Percentiles rank a stretch among this genome's conserved stretches.
These are phyloP conservation scores for Cantharellus anzutake DNA, from an alignment of 768 basidiomycete genomes.

Conservation along the genomic window DNA sequence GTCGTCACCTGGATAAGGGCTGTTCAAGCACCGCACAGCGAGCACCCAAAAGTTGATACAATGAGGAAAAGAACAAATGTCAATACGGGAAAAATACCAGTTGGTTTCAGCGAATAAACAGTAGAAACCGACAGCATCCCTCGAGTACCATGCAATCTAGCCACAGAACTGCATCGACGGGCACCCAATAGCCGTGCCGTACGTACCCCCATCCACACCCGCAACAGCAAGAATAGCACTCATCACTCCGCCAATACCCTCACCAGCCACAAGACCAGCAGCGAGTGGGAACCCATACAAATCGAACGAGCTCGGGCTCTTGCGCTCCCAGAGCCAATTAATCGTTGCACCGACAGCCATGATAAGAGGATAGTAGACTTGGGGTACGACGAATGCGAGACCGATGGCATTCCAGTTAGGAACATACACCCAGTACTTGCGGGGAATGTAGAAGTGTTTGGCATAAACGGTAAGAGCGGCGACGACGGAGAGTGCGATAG, in stretches of 20 bases:
- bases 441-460: slow-evolving; percentile 29
- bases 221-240: slow-evolving; percentile 34
- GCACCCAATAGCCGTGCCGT: not conserved
- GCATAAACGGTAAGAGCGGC: slow-evolving; percentile 27
- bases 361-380: slow-evolving; percentile 30
- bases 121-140: no score
- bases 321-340: slow-evolving; percentile 30
- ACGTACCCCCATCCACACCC: slow-evolving; percentile 17
- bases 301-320: slow-evolving; percentile 27
- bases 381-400: slow-evolving; percentile 30
- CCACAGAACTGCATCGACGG: not conserved
- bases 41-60: no score
- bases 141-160: not conserved
- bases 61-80: no score
- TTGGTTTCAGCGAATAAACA: no score
- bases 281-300: slow-evolving; percentile 41
- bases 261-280: slow-evolving; percentile 36
- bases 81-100: no score
- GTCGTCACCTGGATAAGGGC: no score
- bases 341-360: slow-evolving; percentile 29
- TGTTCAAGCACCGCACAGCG: no score
- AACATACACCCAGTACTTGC: slow-evolving; percentile 27
- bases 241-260: slow-evolving; percentile 42
- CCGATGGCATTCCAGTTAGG: slow-evolving; percentile 33
- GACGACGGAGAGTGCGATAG: slow-evolving; percentile 31